phyloP scores from a whole-genome alignment of 2,329 filamentous ascomycete genomes.

The Cladosporium sp. region DNA sequence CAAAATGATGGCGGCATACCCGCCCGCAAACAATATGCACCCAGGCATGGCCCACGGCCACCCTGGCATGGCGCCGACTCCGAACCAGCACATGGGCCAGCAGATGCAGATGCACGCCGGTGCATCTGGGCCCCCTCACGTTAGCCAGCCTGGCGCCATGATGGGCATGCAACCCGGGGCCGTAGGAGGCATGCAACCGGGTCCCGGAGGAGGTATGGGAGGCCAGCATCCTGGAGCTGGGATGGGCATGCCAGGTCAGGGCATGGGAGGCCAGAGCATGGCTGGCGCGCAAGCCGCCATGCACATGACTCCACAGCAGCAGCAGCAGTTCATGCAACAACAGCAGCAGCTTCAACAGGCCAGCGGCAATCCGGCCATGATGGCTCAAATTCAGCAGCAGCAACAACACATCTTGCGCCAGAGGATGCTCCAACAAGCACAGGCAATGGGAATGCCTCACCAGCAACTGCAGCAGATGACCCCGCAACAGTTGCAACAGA shows the following conservation, averaged over 20 bases:
- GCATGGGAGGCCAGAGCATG: constrained; percentile 38
- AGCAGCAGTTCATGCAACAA: constrained; percentile 37
- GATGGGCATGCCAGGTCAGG: constrained; percentile 37
- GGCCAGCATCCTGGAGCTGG: constrained; percentile 35
- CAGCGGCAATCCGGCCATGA: constrained; percentile 44
- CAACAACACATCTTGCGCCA: constrained; percentile 23
- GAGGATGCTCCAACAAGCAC: constrained; percentile 28
- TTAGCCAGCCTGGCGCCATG: constrained; percentile 69
- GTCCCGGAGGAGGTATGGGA: constrained; percentile 50
- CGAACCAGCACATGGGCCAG: constrained; percentile 68
- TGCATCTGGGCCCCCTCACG: constrained; percentile 70
- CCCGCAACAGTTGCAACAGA: constrained; percentile 36
- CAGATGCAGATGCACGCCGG: constrained; percentile 69
- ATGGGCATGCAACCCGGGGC: constrained; percentile 74
- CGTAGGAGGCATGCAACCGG: constrained; percentile 77
- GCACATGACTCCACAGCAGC: constrained; percentile 37
- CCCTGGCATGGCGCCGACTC: constrained; percentile 65
- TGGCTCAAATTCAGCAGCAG: constrained; percentile 40
- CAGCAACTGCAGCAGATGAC: constrained; percentile 56
- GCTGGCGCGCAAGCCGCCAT: constrained; percentile 35
- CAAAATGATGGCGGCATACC: constrained; percentile 65
- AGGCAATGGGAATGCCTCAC: constrained; percentile 45
- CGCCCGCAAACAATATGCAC: constrained; percentile 67
- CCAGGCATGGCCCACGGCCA: constrained; percentile 67
- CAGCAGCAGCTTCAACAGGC: constrained; percentile 38